Evolutionary conservation across 768 basidiomycete species (phyloP).

Genomic region (Phaffia tasmanica): DNA sequence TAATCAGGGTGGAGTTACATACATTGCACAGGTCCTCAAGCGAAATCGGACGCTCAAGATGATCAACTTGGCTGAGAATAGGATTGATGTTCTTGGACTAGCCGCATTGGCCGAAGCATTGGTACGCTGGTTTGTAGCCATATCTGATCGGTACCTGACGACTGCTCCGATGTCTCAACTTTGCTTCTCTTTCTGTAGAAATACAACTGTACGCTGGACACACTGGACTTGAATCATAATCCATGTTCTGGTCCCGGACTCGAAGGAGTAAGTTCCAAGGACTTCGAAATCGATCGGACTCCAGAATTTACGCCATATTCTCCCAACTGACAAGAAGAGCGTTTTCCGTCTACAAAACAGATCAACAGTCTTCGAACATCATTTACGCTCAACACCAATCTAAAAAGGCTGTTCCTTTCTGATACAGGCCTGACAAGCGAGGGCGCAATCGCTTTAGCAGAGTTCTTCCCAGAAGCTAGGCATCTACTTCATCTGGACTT

Average conservation of each 20-base stretch:
- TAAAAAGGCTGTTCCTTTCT: constrained; percentile 86
- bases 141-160: neutral
- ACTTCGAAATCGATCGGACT: constrained; percentile 1
- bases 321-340: constrained; percentile 48
- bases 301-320: neutral
- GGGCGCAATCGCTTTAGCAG: constrained; percentile 88
- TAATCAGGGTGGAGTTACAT: constrained; percentile 59
- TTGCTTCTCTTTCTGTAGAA: constrained; percentile 47
- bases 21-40: constrained; percentile 89
- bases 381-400: constrained; percentile 78
- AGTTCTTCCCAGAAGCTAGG: constrained; percentile 83
- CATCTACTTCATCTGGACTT: constrained; percentile 83
- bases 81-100: constrained; percentile 70
- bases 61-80: constrained; percentile 87
- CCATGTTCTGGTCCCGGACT: constrained; percentile 80
- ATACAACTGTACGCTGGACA: constrained; percentile 88
- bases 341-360: constrained; percentile 27
- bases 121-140: constrained; percentile 43
- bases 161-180: neutral
- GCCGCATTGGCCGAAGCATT: constrained; percentile 76
- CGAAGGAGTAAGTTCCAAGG: constrained; percentile 61
- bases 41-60: constrained; percentile 90
- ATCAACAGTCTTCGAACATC: constrained; percentile 67
- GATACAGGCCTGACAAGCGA: constrained; percentile 65
- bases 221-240: constrained; percentile 82